Base-by-base conservation (phyloP, 192 early-diverging fungal species). In the Powellomyces hirtus region DNA sequence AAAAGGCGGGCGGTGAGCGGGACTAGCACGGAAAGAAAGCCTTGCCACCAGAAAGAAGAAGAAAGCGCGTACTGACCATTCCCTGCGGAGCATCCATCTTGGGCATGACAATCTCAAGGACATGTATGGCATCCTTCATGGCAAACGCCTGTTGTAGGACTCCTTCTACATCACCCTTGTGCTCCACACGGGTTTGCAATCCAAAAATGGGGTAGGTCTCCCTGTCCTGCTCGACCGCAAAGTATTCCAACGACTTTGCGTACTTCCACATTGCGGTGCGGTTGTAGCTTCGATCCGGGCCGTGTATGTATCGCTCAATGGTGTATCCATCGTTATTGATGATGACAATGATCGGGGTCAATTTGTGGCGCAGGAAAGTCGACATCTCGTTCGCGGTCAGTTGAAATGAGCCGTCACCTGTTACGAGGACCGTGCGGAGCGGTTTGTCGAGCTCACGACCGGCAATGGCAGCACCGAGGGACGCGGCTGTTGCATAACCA, bases 361-460 rank as follows among this genome's bases (percentile, higher is more conserved):
- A 62, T 24, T 78, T 78, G 22, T 79, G 70, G 40, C 78, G 81
- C 2, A 83, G 64, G 70, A 83, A 77, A 14, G 74, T 76, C 1
- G 81, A 82, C 20, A 83, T 38, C 66, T 83, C 81, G 59, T 77
- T 68, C 13, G 62, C 80, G 3, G 81, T 82, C 29, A 83, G 20
- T 49, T 83, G 81, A 64, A 83, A 83, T 5, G 77, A 79, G 22
- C 81, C 81, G 42, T 83, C 81, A 46, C 81, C 81, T 33, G 79
- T 74, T 31, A 83, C 74, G 22, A 83, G 62, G 38, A 70, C 71
- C 20, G 81, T 78, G 16, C 80, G 77, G 14, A 60, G 34, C 13
- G 67, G 67, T 40, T 68, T 59, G 27, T 73, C 71, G 1, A 62
- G 53, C 16, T 56, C 68, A 4, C 73, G 68, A 2, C 56, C 80